Base-by-base conservation (phyloP, 768 basidiomycete genomes). In the Psilocybe azurescens region DNA sequence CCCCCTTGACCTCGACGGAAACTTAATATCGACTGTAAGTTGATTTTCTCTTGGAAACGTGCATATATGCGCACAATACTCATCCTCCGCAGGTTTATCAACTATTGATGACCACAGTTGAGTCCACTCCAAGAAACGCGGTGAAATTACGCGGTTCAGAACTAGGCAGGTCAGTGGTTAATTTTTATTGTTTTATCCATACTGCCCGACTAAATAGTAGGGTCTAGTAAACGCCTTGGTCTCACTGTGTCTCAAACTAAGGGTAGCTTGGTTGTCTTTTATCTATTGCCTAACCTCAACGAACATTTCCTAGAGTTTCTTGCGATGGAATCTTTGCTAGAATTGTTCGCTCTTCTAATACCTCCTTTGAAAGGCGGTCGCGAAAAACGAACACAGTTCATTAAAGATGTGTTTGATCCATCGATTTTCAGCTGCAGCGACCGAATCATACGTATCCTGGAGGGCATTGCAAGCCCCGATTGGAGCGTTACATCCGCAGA, bases 291-390 rank as follows among this genome's bases (percentile, higher is more conserved):
- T 6, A 63, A 24, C 52, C 53, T 60, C 30, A 18, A 10, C 20
- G 53, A 33, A 10, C 52, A 61, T 7, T 8, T 47, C 14, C 1
- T 38, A 88, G 89, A 85, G 57, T 88, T 81, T 66, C 73, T 89
- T 16, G 79, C 81, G 13, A 71, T 88, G 47, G 89, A 90, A 69
- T 78, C 81, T 14, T 77, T 88, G 3, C 69, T 89, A 47, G 81
- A 83, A 56, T 65, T 90, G 0, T 82, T 89, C 67, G 87, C 82
- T 36, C 81, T 82, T 44, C 73, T 88, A 13, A 71, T 89, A 28
- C 86, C 87, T 16, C 74, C 83, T 11, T 70, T 75, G 4, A 74
- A 78, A 53, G 70, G 58, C 11, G 72, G 72, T 30, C 69, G 62
- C 18, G 74, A 77, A 46, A 78, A 76, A 64, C 78, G 86, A 53